Evolutionary conservation across 306 rosid genomes (phyloP).

Genomic region (Luffa acutangula): DNA sequence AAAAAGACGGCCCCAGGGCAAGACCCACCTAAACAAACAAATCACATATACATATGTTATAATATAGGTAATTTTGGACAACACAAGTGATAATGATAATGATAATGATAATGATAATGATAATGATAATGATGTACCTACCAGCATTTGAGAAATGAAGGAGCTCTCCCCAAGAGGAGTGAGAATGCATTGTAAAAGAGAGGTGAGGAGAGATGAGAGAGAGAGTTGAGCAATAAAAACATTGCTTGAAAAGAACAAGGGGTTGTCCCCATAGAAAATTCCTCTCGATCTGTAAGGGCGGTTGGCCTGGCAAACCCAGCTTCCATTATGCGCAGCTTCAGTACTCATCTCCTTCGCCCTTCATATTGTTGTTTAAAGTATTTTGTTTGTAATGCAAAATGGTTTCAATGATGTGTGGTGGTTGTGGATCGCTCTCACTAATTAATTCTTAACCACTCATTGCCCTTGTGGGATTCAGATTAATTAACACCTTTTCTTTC

Average conservation of each 20-base stretch:
- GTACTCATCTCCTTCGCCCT: background rate
- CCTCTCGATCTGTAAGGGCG: constrained; percentile 17
- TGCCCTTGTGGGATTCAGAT: no score
- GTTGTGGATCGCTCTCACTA: background rate
- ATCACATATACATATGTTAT: no score
- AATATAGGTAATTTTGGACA: no score
- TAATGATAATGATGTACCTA: no score
- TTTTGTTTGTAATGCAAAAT: background rate
- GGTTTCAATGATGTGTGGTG: background rate
- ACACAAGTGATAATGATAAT: no score
- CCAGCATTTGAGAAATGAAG: constrained; percentile 45
- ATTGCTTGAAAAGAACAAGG: constrained; percentile 15
- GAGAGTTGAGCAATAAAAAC: constrained; percentile 26
- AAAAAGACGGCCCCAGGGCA: constrained; percentile 33
- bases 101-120: no score
- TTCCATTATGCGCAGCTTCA: background rate
- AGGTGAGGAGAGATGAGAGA: constrained; percentile 14
- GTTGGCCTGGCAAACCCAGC: constrained; percentile 21
- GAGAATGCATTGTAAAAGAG: constrained; percentile 23
- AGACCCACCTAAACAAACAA: constrained; percentile 28
- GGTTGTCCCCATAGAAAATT: constrained; percentile 25
- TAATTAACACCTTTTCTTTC: no score
- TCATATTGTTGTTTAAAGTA: background rate
- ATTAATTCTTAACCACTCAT: background rate
- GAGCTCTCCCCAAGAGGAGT: constrained; percentile 33